Base-by-base conservation (phyloP, 441 rosid species). In the Hura crepitans region DNA sequence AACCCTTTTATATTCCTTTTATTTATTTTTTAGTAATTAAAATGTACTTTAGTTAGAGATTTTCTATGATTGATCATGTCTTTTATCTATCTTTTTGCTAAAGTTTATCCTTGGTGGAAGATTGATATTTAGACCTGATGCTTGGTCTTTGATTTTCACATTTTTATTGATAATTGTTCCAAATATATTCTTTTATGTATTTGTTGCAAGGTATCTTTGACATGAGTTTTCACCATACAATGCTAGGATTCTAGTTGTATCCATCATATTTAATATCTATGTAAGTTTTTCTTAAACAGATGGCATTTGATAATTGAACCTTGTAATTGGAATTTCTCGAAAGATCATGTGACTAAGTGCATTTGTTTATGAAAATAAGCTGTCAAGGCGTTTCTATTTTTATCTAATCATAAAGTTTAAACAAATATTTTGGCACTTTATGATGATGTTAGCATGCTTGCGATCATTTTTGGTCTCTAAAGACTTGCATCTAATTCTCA, bases 41-140 rank as follows among this genome's bases (percentile, higher is more conserved):
- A n/a, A n/a, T n/a, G n/a, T 53, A 9, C 27, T 31, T 28, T 50
- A 17, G 25, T 39, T 17, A 17, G 58, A 70, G 62, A 23, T 42
- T 27, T 37, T 35, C 57, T 28, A n/a, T n/a, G n/a, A 72, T 65
- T 74, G 59, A 72, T 65, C 51, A 46, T 30, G 49, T 66, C 37
- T 68, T 54, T 76, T 55, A 51, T 72, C 51, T 22, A 43, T 75
- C 11, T 64, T 77, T n/a, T 64, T 80, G 73, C 94, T 92, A 97
- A 89, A 81, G 53, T 94, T 94, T 82, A 70, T 94, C 66, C 79
- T 92, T 79, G 85, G 89, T 80, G 99, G 99, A 80, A 94, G 99
- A 79, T 77, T 94, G 83, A 90, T 94, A 73, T 90, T 94, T 80
- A 97, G 99, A 58, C 99, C 97, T 71, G 99, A 94, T 89, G 97